phyloP scores from a whole-genome alignment of 2,329 filamentous ascomycete genomes.

The Fusarium metavorans region DNA sequence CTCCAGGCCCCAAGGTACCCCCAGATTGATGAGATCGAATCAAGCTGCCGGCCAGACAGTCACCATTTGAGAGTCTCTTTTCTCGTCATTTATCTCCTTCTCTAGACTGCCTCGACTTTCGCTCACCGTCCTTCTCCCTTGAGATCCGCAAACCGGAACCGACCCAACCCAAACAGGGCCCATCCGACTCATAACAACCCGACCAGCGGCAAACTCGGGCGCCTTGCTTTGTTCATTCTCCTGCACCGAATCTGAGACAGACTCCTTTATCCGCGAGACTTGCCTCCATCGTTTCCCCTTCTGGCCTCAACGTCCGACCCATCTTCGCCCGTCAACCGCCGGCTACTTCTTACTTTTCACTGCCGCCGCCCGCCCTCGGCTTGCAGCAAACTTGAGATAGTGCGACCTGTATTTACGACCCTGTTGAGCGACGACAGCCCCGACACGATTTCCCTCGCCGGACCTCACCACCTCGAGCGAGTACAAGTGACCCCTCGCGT shows the following conservation, averaged over 20 bases:
- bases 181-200: constrained; percentile 23
- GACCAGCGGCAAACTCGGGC: constrained; percentile 28
- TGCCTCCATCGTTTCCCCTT: constrained; percentile 38
- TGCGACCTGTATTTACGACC: constrained; percentile 26
- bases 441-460: constrained; percentile 2
- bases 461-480: constrained; percentile 10
- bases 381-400: constrained; percentile 43
- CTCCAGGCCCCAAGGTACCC: constrained; percentile 25
- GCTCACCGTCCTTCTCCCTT: constrained; percentile 39
- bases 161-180: constrained; percentile 20
- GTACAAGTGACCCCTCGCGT: constrained; percentile 24
- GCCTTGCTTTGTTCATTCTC: constrained; percentile 38
- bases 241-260: constrained; percentile 42
- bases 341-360: constrained; percentile 32
- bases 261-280: constrained; percentile 33
- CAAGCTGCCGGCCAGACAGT: constrained; percentile 38
- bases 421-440: constrained; percentile 20
- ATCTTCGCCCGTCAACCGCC: constrained; percentile 21
- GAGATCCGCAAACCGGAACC: constrained; percentile 33
- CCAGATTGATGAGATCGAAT: constrained; percentile 36
- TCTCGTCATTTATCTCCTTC: constrained; percentile 2
- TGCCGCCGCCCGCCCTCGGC: constrained; percentile 40
- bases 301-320: constrained; percentile 27
- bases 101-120: constrained; percentile 16
- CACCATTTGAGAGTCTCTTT: constrained; percentile 14